Evolutionary conservation across 2,329 filamentous ascomycete species (phyloP), one percentile per base, ranked within the genome.

Genomic region (Pochonia chlamydosporia): DNA sequence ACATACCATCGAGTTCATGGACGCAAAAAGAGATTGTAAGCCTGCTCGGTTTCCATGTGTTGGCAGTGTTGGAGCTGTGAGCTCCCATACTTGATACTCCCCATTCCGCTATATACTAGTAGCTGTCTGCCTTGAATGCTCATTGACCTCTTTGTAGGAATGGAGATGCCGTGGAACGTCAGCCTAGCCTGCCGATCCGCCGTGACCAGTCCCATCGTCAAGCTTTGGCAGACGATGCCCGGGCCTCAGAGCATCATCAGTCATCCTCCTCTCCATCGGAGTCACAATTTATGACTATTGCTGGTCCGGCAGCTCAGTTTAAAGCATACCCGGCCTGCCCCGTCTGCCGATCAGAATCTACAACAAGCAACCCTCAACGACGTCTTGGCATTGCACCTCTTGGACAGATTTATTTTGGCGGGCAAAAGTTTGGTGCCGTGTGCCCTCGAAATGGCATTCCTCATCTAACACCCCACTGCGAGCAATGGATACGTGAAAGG

Each of bases 361-460:
- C 24, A 18, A 25, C 7, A 11, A 5, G 20, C 16, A n/a, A n/a
- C 23, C 36, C 28, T 13, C 31, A n/a, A 16, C 18, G 25, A 39
- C 45, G 35, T 21, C 40, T 46, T n/a, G 33, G 31, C 16, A 41
- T 42, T 36, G 43, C 45, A 6, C 49, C 46, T 13, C 52, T 50
- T 3, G 65, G 68, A 9, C 66, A 67, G 16, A 61, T 76, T 4
- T 69, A 75, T 55, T 75, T 75, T 51, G 70, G 70, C 4, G 73
- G 74, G 1, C 63, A 67, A 40, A 65, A 72, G 47, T 58, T 77
- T 9, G 74, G 74, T 9, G 64, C 65, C 11, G 69, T 75, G 26
- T 75, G 68, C 53, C 60, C 69, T 7, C 64, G 69, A 41, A 73
- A 70, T 13, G 73, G 75, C 6, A 67, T 78, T 2, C 75, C 75